phyloP scores from a whole-genome alignment of 208 protist genomes.

The Trypanosoma cruzi region DNA sequence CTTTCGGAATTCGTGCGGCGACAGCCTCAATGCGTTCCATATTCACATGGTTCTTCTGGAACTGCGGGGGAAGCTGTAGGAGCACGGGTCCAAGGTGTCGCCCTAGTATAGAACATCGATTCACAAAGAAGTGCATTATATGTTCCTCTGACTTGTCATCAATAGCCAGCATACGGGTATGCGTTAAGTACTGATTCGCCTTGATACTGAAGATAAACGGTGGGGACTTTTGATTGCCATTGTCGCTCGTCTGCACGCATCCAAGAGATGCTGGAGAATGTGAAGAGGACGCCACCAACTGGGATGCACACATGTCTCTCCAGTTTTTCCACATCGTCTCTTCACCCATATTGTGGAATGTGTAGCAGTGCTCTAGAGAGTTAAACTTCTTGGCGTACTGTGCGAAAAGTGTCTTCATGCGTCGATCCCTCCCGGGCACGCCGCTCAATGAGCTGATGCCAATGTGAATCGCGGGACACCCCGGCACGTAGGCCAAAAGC shows the following conservation, averaged over 20 bases:
- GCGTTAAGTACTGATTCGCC: constrained; percentile 77
- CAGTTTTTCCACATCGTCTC: constrained; percentile 51
- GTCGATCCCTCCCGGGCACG: constrained; percentile 60
- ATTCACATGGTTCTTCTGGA: constrained; percentile 41
- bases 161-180: constrained; percentile 57
- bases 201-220: constrained; percentile 76
- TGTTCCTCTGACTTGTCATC: constrained; percentile 48
- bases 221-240: not conserved
- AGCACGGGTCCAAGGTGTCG: constrained; percentile 64
- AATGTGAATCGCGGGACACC: constrained; percentile 60
- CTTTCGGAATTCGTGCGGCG: constrained; percentile 37
- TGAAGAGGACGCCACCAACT: constrained; percentile 4
- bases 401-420: constrained; percentile 54
- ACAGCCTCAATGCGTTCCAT: constrained; percentile 46
- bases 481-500: constrained; percentile 32
- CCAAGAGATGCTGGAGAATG: not conserved
- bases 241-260: too few relatives aligned
- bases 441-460: constrained; percentile 75
- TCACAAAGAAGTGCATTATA: constrained; percentile 50
- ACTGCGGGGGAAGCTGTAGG: constrained; percentile 71
- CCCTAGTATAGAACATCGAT: constrained; percentile 43
- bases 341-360: constrained; percentile 63
- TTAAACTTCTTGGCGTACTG: constrained; percentile 68
- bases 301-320: constrained; percentile 45
- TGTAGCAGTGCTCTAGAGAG: constrained; percentile 83